Evolutionary conservation across 164 flowering plant genomes (phyloP).

Genomic region (Litsea cubeba): DNA sequence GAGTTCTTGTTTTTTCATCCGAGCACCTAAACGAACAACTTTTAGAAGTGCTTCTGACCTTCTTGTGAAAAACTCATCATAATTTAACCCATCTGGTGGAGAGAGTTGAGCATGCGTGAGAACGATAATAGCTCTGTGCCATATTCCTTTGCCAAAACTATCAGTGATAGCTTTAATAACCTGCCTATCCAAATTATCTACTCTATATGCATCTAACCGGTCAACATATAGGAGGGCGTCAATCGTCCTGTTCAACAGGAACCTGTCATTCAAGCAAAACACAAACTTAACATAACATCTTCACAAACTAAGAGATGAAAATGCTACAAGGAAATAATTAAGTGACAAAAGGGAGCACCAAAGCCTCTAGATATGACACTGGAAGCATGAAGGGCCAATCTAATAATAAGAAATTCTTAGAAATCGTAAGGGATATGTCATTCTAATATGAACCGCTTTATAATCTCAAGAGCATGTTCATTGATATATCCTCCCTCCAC

Average conservation of each 20-base stretch:
- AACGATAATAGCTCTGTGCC: constrained; percentile 75
- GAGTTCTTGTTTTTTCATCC: constrained; percentile 43
- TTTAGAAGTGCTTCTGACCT: constrained; percentile 83
- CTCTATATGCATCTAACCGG: constrained; percentile 89
- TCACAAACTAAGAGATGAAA: not conserved
- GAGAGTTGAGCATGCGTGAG: constrained; percentile 94
- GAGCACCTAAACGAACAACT: constrained; percentile 59
- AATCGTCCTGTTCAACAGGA: constrained; percentile 81
- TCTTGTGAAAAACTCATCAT: constrained; percentile 67
- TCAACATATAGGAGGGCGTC: constrained; percentile 94
- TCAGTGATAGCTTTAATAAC: constrained; percentile 74
- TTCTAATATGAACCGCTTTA: constrained; percentile 55
- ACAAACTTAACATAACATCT: not conserved
- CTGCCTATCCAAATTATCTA: constrained; percentile 82
- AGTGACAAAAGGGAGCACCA: not conserved
- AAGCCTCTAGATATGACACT: not conserved
- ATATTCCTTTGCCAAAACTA: constrained; percentile 84
- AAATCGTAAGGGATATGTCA: not conserved
- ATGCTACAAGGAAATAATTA: not conserved
- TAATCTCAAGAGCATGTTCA: constrained; percentile 69
- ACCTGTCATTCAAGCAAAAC: constrained; percentile 41
- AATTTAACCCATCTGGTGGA: constrained; percentile 86
- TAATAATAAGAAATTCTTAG: not conserved
- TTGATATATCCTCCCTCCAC: constrained; percentile 94
- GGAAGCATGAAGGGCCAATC: not conserved